Percentiles rank a stretch among this genome's conserved stretches.
These are phyloP conservation scores for Solanum ossicruentum DNA, from an alignment of 257 asterid species.

Conservation along the genomic window DNA sequence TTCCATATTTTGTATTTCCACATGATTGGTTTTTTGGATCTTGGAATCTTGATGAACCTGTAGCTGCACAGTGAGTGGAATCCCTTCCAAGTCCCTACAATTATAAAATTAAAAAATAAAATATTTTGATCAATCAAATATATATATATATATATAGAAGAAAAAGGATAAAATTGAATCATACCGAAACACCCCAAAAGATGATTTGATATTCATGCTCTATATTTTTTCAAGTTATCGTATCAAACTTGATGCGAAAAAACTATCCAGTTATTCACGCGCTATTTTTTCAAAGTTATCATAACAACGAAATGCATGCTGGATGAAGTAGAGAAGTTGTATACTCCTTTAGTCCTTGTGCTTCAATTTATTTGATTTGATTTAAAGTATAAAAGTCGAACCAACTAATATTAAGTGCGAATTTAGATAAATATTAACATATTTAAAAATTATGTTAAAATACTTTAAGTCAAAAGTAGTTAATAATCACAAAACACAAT, in stretches of 20 bases:
- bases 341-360: background rate
- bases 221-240: background rate
- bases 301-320: background rate
- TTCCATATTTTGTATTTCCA: conserved; percentile 14
- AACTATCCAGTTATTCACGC: too few species aligned
- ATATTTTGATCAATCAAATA: too few species aligned
- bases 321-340: background rate
- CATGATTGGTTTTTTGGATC: background rate
- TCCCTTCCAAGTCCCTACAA: conserved; percentile 47
- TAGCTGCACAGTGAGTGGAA: conserved; percentile 8
- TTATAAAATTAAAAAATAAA: background rate
- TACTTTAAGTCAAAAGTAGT: too few species aligned
- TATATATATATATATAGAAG: too few species aligned
- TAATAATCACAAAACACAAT: too few species aligned
- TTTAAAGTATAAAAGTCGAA: background rate
- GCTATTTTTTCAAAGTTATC: background rate
- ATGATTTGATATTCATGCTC: too few species aligned
- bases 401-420: background rate
- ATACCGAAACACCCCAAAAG: too few species aligned
- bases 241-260: background rate
- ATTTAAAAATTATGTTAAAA: too few species aligned
- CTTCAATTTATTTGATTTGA: background rate
- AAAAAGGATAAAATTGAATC: too few species aligned
- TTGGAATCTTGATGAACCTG: conserved; percentile 12
- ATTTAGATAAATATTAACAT: rapidly evolving